A percentile compares a stretch with the other conserved stretches of the same genome.
Conservation (phyloP, 257 asterid genomes). For the Handroanthus guayacan region DNA sequence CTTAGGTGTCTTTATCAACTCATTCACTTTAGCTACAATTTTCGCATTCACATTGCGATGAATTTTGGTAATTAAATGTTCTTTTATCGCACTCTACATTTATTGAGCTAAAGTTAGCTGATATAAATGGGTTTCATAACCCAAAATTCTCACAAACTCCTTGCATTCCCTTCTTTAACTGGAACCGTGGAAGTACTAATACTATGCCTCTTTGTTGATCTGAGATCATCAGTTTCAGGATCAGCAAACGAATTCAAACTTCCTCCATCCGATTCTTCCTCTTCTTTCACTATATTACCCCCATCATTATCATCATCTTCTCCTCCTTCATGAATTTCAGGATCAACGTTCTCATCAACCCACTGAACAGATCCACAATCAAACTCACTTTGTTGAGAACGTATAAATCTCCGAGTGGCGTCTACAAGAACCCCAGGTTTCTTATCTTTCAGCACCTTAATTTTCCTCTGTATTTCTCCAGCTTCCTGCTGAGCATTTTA, state of each 20-base stretch:
- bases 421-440: background rate
- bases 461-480: background rate
- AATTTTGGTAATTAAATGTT: no score
- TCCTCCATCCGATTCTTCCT: background rate
- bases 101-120: no score
- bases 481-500: constrained; percentile 21
- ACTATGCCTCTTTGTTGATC: background rate
- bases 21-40: no score
- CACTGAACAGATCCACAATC: background rate
- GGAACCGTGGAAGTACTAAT: background rate
- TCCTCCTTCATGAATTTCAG: background rate
- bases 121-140: no score
- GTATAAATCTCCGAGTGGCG: background rate
- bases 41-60: no score
- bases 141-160: no score
- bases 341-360: background rate
- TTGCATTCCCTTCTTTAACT: background rate
- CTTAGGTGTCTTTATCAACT: no score
- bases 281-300: background rate
- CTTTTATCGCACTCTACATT: no score
- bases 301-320: background rate
- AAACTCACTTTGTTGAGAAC: background rate
- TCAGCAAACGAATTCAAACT: background rate
- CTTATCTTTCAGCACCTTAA: background rate
- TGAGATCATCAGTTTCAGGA: background rate